Conservation (phyloP, 805 yeast species). For the Myxozyma nipponensis region DNA sequence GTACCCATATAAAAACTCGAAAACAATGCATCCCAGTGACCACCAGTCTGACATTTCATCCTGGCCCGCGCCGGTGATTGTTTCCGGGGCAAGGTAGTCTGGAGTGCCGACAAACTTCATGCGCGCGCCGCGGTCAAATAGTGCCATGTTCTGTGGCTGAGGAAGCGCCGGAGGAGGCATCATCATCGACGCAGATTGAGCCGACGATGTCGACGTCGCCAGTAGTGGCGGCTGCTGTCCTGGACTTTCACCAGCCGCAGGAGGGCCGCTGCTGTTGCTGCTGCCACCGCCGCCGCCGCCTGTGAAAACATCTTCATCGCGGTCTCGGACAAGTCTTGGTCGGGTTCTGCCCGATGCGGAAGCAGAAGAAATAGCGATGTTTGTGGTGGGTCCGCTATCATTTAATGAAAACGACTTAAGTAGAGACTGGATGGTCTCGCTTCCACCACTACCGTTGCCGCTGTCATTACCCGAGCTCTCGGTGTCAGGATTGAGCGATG, state of each 20-base stretch:
- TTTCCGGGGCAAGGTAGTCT: conserved; percentile 95
- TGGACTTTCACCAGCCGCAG: neutral
- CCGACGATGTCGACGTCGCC: conserved; percentile 5
- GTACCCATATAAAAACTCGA: conserved; percentile 86
- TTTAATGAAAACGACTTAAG: conserved; percentile 16
- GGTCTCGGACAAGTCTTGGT: neutral
- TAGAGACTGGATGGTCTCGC: conserved; percentile 17
- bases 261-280: neutral
- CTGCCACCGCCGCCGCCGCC: conserved; percentile 2
- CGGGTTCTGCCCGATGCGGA: conserved; percentile 1
- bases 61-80: conserved; percentile 79
- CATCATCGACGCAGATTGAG: neutral
- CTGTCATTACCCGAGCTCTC: neutral
- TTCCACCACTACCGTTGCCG: neutral
- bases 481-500: neutral
- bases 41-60: conserved; percentile 95
- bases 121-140: conserved; percentile 68
- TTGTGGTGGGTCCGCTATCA: conserved; percentile 1
- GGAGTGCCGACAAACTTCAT: conserved; percentile 93
- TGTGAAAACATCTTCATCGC: neutral
- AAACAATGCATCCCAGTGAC: conserved; percentile 94
- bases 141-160: conserved; percentile 35
- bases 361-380: too few relatives aligned
- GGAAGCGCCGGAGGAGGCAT: conserved; percentile 20
- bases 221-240: neutral